Conservation (phyloP, 148 eudicot genomes). For the Linanthus parryae region DNA sequence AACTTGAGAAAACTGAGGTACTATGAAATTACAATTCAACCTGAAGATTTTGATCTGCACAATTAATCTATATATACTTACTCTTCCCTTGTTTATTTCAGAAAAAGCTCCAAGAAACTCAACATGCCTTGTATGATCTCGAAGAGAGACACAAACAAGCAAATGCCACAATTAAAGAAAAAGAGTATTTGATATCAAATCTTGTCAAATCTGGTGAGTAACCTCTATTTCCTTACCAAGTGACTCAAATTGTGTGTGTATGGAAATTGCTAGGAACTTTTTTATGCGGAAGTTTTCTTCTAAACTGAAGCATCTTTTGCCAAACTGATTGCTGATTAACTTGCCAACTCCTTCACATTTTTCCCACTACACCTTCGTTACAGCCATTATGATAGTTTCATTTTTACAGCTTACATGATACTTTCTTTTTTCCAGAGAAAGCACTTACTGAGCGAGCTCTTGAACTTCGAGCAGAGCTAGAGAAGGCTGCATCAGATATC, state of each 20-base stretch:
- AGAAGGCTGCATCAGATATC: conserved; percentile 22
- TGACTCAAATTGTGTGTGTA: background rate
- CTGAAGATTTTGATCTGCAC: background rate
- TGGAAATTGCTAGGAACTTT: no score
- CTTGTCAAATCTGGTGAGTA: conserved; percentile 30
- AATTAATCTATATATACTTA: no score
- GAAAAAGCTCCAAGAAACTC: conserved; percentile 20
- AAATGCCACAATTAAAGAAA: conserved; percentile 20
- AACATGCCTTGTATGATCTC: conserved; percentile 15
- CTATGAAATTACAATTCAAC: background rate
- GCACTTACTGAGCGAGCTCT: conserved; percentile 23
- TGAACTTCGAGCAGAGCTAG: conserved; percentile 27
- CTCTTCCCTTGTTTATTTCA: conserved; percentile 13
- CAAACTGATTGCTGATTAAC: no score
- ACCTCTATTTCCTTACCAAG: background rate
- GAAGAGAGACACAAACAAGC: conserved; percentile 22
- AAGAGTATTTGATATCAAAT: conserved; percentile 27
- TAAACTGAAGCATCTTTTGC: no score
- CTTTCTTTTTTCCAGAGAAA: conserved; percentile 17
- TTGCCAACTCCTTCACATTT: no score
- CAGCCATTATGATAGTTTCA: no score
- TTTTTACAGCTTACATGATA: no score
- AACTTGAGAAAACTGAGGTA: conserved; percentile 27
- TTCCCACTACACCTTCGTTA: no score
- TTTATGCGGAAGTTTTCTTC: no score